phyloP scores from a whole-genome alignment of 192 early-diverging fungal species.

The Dissophora globulifera region DNA sequence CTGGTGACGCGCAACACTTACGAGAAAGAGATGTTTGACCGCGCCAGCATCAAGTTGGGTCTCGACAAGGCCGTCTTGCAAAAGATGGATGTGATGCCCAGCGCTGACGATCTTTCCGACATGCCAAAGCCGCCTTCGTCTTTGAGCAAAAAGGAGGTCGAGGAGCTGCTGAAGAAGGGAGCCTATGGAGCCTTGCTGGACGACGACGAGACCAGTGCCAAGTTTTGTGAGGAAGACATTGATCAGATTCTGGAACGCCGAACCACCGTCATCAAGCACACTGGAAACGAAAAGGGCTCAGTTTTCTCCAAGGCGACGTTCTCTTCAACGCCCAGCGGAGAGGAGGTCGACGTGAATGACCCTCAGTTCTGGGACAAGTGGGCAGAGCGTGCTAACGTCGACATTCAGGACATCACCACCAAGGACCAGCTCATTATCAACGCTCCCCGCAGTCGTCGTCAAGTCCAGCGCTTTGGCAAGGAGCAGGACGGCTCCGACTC shows the following conservation, averaged over 20 bases:
- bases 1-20: slow-evolving; percentile 87
- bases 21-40: slow-evolving; percentile 93
- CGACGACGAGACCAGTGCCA: slow-evolving; percentile 77
- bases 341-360: slow-evolving; percentile 81
- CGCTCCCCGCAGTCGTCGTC: slow-evolving; percentile 73
- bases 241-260: slow-evolving; percentile 86
- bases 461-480: slow-evolving; percentile 63
- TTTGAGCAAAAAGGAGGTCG: slow-evolving; percentile 81
- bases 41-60: slow-evolving; percentile 89
- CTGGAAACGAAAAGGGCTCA: slow-evolving; percentile 73
- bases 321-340: slow-evolving; percentile 41
- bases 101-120: slow-evolving; percentile 58
- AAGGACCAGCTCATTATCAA: slow-evolving; percentile 75
- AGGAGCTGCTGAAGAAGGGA: slow-evolving; percentile 88
- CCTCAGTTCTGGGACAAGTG: slow-evolving; percentile 93
- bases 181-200: slow-evolving; percentile 90
- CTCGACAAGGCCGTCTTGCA: slow-evolving; percentile 87
- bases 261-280: slow-evolving; percentile 82
- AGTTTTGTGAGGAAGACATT: slow-evolving; percentile 91
- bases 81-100: slow-evolving; percentile 73
- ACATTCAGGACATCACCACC: slow-evolving; percentile 63
- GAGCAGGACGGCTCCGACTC: slow-evolving; percentile 54
- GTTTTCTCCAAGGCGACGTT: slow-evolving; percentile 92
- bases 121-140: slow-evolving; percentile 61
- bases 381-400: slow-evolving; percentile 78